These are phyloP conservation scores for Fragosphaeria purpurea DNA, from an alignment of 2,329 filamentous ascomycete species.

Conservation along the genomic window DNA sequence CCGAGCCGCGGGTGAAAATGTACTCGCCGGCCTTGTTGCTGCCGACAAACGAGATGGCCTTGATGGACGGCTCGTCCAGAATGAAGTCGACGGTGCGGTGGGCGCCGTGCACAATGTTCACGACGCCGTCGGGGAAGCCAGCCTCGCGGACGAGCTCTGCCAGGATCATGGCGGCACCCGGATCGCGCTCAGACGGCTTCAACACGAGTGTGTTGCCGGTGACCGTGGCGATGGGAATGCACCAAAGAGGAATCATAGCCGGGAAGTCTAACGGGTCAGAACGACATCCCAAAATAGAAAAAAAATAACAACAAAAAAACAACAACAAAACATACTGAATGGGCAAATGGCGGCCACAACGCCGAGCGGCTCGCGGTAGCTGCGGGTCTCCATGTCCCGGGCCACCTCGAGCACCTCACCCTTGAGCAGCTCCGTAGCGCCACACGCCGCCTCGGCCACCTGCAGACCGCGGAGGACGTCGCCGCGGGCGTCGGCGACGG, in stretches of 20 bases:
- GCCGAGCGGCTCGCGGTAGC: conserved; percentile 71
- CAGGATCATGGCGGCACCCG: conserved; percentile 76
- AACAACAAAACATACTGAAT: conserved; percentile 55
- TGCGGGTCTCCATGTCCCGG: conserved; percentile 83
- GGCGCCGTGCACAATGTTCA: conserved; percentile 75
- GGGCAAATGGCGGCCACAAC: conserved; percentile 78
- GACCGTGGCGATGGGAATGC: conserved; percentile 72
- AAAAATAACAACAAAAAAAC: conserved; percentile 6
- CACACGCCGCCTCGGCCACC: conserved; percentile 75
- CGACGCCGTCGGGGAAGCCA: conserved; percentile 69
- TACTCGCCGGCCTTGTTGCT: conserved; percentile 84
- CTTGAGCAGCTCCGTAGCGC: conserved; percentile 70
- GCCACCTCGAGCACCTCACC: conserved; percentile 77
- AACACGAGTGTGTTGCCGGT: conserved; percentile 77
- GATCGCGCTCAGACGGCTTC: conserved; percentile 80
- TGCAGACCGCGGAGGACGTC: conserved; percentile 75
- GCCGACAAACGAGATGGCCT: conserved; percentile 78
- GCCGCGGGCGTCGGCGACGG: conserved; percentile 70
- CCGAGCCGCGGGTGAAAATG: conserved; percentile 68
- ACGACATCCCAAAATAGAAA: neutral
- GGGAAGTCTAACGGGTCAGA: conserved; percentile 57
- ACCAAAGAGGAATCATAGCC: conserved; percentile 90
- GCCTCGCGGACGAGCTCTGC: conserved; percentile 71
- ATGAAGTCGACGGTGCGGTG: conserved; percentile 79
- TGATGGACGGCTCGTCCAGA: conserved; percentile 74